phyloP scores from a whole-genome alignment of 2,329 filamentous ascomycete genomes.

The Neospermospora avenae region DNA sequence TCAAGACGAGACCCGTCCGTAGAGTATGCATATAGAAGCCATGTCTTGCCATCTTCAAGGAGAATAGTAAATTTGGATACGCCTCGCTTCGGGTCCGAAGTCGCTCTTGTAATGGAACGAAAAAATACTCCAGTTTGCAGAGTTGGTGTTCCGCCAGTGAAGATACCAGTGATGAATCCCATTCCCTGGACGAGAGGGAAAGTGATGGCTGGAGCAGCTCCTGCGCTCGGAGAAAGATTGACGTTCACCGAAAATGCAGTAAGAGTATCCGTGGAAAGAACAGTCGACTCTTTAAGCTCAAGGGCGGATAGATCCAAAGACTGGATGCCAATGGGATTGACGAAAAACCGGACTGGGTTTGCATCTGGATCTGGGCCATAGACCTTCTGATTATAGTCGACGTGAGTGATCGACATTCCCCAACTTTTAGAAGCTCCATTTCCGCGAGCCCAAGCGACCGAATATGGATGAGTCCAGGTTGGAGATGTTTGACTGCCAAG shows the following conservation, averaged over 20 bases:
- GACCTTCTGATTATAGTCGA: slow-evolving; percentile 63
- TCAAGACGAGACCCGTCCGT: slow-evolving; percentile 57
- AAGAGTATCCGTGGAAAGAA: slow-evolving; percentile 50
- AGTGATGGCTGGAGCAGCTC: slow-evolving; percentile 58
- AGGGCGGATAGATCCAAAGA: slow-evolving; percentile 75
- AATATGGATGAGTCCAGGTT: slow-evolving; percentile 74
- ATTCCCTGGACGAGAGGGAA: slow-evolving; percentile 89
- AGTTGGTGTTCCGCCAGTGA: slow-evolving; percentile 65
- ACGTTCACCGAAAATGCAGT: slow-evolving; percentile 63
- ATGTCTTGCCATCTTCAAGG: slow-evolving; percentile 69
- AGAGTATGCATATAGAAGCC: slow-evolving; percentile 76
- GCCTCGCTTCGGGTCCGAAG: slow-evolving; percentile 55
- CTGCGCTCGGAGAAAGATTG: slow-evolving; percentile 56
- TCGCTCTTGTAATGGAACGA: slow-evolving; percentile 57
- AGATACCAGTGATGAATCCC: slow-evolving; percentile 78
- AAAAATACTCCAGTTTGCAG: slow-evolving; percentile 76
- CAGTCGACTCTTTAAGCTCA: slow-evolving; percentile 63
- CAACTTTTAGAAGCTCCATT: slow-evolving; percentile 62
- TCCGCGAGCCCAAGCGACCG: slow-evolving; percentile 65
- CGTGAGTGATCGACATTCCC: slow-evolving; percentile 75
- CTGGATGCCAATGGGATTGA: slow-evolving; percentile 79
- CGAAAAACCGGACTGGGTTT: slow-evolving; percentile 66
- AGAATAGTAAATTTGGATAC: slow-evolving; percentile 73
- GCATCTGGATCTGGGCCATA: slow-evolving; percentile 57
- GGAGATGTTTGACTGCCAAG: slow-evolving; percentile 67